Evolutionary conservation across 176 grass and related monocot species (phyloP).

Genomic region (Bothriochloa decipiens): DNA sequence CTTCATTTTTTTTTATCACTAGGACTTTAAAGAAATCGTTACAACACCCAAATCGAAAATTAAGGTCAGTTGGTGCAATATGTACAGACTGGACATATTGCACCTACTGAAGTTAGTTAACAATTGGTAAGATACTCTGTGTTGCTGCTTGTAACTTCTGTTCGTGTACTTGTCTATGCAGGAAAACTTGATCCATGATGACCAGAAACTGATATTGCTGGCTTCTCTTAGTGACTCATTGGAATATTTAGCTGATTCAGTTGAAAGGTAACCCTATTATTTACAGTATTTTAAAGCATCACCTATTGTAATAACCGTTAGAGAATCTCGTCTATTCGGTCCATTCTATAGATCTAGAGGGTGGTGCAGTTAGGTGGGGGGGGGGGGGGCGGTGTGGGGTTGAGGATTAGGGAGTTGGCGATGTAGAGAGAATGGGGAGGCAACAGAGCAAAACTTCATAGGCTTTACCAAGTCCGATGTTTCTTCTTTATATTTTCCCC

Average conservation of each 20-base stretch:
- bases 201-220: constrained; percentile 90
- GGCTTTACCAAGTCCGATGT: not conserved
- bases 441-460: not conserved
- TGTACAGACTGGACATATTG: too few species aligned
- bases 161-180: constrained; percentile 42
- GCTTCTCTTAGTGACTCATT: constrained; percentile 96
- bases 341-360: not conserved
- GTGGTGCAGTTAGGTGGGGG: not conserved
- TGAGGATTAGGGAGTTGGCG: not conserved
- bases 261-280: constrained; percentile 76
- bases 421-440: not conserved
- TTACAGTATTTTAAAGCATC: not conserved
- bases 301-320: not conserved
- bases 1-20: not conserved
- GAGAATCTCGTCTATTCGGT: not conserved
- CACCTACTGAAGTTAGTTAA: too few species aligned
- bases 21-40: not conserved
- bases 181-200: constrained; percentile 97
- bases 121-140: not conserved
- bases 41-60: not conserved
- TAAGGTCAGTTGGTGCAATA: not conserved
- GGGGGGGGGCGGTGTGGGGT: not conserved
- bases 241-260: constrained; percentile 97
- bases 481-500: not conserved
- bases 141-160: not conserved